Conservation (phyloP, 805 yeast genomes). For the Scheffersomyces stipitis region DNA sequence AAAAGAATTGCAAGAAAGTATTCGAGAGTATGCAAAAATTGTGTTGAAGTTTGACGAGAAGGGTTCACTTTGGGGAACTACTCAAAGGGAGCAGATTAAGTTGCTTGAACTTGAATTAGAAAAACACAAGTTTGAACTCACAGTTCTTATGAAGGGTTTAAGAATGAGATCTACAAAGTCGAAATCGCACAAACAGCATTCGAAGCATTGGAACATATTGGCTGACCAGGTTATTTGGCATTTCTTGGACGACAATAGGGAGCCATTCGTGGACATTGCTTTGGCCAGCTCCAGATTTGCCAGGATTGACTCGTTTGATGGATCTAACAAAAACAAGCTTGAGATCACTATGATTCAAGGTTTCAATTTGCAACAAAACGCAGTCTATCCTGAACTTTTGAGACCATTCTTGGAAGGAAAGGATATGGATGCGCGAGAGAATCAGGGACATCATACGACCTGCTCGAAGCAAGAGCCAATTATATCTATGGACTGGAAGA, state of each 20-base stretch:
- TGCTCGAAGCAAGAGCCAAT: constrained; percentile 20
- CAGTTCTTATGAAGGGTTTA: constrained; percentile 32
- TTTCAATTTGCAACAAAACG: constrained; percentile 56
- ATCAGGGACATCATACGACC: constrained; percentile 9
- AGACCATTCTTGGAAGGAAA: constrained; percentile 43
- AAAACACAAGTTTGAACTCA: constrained; percentile 31
- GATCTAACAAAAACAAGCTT: constrained; percentile 63
- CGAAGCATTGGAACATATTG: constrained; percentile 23
- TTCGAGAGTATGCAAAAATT: constrained; percentile 31
- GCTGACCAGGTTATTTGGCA: constrained; percentile 74
- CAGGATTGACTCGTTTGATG: constrained; percentile 62
- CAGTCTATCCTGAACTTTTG: constrained; percentile 70
- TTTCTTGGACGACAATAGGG: constrained; percentile 56
- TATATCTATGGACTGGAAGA: constrained; percentile 58
- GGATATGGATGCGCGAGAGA: constrained; percentile 13
- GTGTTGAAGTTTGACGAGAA: constrained; percentile 40
- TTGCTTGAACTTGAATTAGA: constrained; percentile 34
- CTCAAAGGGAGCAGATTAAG: constrained; percentile 19
- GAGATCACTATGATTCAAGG: constrained; percentile 66
- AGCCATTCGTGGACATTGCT: constrained; percentile 70
- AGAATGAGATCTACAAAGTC: constrained; percentile 21
- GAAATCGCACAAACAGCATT: constrained; percentile 17
- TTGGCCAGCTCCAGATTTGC: constrained; percentile 60
- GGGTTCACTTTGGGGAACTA: constrained; percentile 19
- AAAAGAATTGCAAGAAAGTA: constrained; percentile 27